Base-by-base conservation (phyloP, 2,329 filamentous ascomycete species). In the Cytospora leucostoma region DNA sequence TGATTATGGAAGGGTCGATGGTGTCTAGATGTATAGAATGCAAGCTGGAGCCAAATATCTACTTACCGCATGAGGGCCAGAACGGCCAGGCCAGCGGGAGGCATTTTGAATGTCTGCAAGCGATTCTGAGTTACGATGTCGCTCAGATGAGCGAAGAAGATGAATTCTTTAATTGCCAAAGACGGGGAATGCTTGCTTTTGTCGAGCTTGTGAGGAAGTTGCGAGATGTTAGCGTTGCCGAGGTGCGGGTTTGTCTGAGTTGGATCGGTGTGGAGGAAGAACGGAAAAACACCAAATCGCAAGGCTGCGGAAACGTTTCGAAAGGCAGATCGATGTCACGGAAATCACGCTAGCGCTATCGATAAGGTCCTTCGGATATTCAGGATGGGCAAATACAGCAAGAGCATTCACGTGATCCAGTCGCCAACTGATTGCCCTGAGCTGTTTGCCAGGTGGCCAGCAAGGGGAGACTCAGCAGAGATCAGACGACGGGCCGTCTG, bases 21-120 rank as follows among this genome's bases (percentile, higher is more conserved):
- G 19, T n/a, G 27, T n/a, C 7, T 15, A 11, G 17, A 44, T n/a
- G 27, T n/a, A 7, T 15, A 11, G 17, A 44, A 7, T 53, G 50
- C 19, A n/a, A 15, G 27, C 27, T 27, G 27, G 27, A 27, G 27
- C 27, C 4, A 27, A 27, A 27, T 27, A 2, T 47, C 8, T 15
- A 49, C 59, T 61, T 55, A 61, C 59, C 51, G 51, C 59, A 61
- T 55, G 19, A 61, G 59, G 40, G 51, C 51, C 13, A 61, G 51
- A 17, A 54, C 49, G 21, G 37, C 51, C 6, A 61, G 19, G 8
- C 59, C 59, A 38, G 40, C 55, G 33, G n/a, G 38, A 13, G 59
- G 55, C 59, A 55, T 61, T 2, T 17, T 55, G 33, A 13, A 17
- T 32, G 33, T 49, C 53, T 33, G n/a, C 13, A 7, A 12, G 37